Conservation (phyloP, 2,329 filamentous ascomycete genomes). For the Calonectria multiphialidica region DNA sequence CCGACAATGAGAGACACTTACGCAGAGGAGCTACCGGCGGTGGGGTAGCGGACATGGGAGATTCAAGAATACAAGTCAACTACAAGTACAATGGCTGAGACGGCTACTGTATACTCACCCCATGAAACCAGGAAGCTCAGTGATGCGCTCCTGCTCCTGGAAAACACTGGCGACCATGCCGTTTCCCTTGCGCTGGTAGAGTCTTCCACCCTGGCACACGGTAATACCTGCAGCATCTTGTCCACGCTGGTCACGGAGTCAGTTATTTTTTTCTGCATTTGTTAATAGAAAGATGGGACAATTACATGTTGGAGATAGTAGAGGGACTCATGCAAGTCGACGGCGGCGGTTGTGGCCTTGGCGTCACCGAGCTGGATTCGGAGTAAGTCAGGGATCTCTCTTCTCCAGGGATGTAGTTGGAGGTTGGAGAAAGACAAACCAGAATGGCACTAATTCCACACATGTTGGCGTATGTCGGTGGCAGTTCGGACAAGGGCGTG, state of each 20-base stretch:
- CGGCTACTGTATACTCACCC: constrained; percentile 54
- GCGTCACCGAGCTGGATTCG: constrained; percentile 46
- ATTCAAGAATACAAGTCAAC: constrained; percentile 53
- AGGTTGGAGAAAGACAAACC: too few species aligned
- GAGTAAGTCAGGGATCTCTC: too few species aligned
- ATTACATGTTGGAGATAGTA: constrained; percentile 73
- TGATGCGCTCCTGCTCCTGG: constrained; percentile 79
- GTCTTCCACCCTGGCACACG: constrained; percentile 80
- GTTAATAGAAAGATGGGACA: constrained; percentile 36
- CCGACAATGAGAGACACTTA: too few species aligned
- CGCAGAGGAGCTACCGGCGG: constrained; percentile 77
- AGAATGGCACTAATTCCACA: too few species aligned
- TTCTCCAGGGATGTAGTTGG: too few species aligned
- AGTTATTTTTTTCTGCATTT: constrained; percentile 25
- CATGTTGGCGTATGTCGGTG: too few species aligned
- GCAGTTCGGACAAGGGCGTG: too few species aligned
- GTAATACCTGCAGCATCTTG: constrained; percentile 93
- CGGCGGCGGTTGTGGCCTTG: constrained; percentile 60
- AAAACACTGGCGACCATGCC: constrained; percentile 82
- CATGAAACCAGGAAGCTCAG: constrained; percentile 77
- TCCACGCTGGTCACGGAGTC: constrained; percentile 68
- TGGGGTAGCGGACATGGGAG: constrained; percentile 89
- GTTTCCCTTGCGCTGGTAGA: constrained; percentile 92
- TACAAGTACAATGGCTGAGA: too few species aligned
- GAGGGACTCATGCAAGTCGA: constrained; percentile 78